Evolutionary conservation across 345 rosid genomes (phyloP), one percentile per base, ranked within the genome.

Genomic region (Acer saccharum): DNA sequence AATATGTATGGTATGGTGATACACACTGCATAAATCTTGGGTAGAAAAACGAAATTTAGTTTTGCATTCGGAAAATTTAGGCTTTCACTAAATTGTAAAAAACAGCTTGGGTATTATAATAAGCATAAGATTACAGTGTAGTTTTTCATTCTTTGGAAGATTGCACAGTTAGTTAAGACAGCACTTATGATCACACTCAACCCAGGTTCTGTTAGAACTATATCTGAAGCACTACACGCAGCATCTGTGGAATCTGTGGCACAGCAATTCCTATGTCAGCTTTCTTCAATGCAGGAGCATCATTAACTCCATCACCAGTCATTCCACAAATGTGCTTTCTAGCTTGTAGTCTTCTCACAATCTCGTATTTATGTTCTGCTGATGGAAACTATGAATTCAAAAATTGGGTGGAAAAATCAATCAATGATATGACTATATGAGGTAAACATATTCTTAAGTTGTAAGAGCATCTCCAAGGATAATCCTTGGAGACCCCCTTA

Each of bases 251-350:
- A 86, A 83, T 88, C 93, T 29, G 35, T 55, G 88, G 90, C 7
- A 86, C 90, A 71, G 90, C 93, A 52, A 87, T 90, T 65, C 92
- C 94, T 70, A 84, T 89, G 82, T 23, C 91, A 72, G 94, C 92
- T 75, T 79, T 89, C 83, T 90, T 89, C 21, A 91, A 55, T 7
- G 92, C 91, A 4, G 91, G 91, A 2, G 93, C 91, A 35, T 90
- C 92, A 21, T 90, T 91, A 25, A 91, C 92, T 71, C 93, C 91
- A 76, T 88, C 85, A 71, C 25, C 95, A 20, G 91, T 88, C 89
- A 89, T 88, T 61, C 95, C 90, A 10, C 85, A 78, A n/a, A 90
- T 86, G 77, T 90, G 90, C 76, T 86, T 91, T 63, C 83, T 74
- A 1, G 73, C 76, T 81, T 89, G 93, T 67, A 87, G 23, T 81